Evolutionary conservation across 1,284 basidiomycete species (phyloP), one percentile per base, ranked within the genome.

Genomic region (Heterobasidion irregulare): DNA sequence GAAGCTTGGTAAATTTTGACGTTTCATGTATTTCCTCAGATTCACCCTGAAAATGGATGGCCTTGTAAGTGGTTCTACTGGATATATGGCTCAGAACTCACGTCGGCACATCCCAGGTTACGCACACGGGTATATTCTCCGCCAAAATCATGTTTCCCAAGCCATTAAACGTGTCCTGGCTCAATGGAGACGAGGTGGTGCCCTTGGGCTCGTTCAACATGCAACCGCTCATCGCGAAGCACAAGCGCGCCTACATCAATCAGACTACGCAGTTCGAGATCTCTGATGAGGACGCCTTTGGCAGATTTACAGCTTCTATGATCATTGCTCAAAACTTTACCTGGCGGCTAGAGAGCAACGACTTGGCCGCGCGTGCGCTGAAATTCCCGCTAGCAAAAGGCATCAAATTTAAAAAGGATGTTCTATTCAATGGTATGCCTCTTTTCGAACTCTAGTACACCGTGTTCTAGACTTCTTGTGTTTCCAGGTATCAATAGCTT

Each of bases 271-370:
- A 66, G 2, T 87, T 88, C 66, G 69, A 64, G 12, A 82, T 88
- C 61, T 63, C 64, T 0, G 72, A 87, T 61, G 67, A 79, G 62
- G 65, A 64, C 34, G 77, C 78, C 8, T 87, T 87, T 62, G 77
- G 77, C 56, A 69, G 66, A 32, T 88, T 88, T 64, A 75, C 83
- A 5, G 66, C 67, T 35, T 65, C 72, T 13, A 73, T 92, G 76
- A 86, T 91, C 64, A 89, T 83, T 0, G 75, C 80, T 56, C 70
- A 73, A 46, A 82, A 78, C 57, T 90, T 91, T 63, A 89, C 83
- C 3, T 92, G 89, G 89, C 75, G 76, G 57, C 68, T 92, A 52
- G 64, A 71, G 19, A 84, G 79, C 59, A 67, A 77, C 41, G 75
- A 78, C 62, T 73, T 91, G 50, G 73, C 74, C 26, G 86, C 84